Percentiles rank a stretch among this genome's conserved stretches.
Conservation (phyloP, 2,329 filamentous ascomycete species). For the Calycina marina region DNA sequence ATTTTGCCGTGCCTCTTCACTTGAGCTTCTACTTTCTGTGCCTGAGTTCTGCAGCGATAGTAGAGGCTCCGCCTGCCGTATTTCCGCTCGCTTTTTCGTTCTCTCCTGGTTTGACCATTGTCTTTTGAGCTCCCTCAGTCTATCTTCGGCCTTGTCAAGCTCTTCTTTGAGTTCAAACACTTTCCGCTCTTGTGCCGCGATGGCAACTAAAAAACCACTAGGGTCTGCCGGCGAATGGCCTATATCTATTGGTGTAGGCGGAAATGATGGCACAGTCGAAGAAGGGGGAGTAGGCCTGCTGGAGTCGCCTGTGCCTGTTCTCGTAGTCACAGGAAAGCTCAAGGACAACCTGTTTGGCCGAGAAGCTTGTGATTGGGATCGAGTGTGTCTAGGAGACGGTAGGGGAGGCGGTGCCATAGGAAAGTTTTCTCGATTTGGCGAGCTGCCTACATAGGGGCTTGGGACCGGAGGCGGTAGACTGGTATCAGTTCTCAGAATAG, state of each 20-base stretch:
- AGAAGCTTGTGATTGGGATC: constrained; percentile 17
- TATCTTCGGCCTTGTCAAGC: constrained; percentile 64
- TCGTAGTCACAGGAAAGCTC: constrained; percentile 21
- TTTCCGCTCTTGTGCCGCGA: constrained; percentile 80
- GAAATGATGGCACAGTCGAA: constrained; percentile 14
- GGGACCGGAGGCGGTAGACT: constrained; percentile 7
- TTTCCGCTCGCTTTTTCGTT: constrained; percentile 57
- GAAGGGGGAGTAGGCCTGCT: constrained; percentile 18
- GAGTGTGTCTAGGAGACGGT: constrained; percentile 11
- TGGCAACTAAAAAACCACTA: constrained; percentile 58
- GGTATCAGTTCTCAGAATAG: constrained; percentile 18
- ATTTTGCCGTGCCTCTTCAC: constrained; percentile 22
- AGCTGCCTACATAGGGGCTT: constrained; percentile 16
- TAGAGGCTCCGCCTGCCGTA: constrained; percentile 43
- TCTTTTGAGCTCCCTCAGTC: constrained; percentile 64
- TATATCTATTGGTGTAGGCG: constrained; percentile 15
- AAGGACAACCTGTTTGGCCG: constrained; percentile 21
- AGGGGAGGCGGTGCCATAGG: constrained; percentile 15
- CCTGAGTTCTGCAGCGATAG: constrained; percentile 31
- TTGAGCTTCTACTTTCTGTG: constrained; percentile 8
- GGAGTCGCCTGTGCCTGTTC: constrained; percentile 15
- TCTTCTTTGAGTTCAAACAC: constrained; percentile 89
- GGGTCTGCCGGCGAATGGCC: constrained; percentile 18
- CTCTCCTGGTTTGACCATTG: constrained; percentile 71
- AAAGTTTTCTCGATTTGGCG: constrained; percentile 14